Base-by-base conservation (phyloP, 2,329 filamentous ascomycete genomes). In the Botrytis tulipae region DNA sequence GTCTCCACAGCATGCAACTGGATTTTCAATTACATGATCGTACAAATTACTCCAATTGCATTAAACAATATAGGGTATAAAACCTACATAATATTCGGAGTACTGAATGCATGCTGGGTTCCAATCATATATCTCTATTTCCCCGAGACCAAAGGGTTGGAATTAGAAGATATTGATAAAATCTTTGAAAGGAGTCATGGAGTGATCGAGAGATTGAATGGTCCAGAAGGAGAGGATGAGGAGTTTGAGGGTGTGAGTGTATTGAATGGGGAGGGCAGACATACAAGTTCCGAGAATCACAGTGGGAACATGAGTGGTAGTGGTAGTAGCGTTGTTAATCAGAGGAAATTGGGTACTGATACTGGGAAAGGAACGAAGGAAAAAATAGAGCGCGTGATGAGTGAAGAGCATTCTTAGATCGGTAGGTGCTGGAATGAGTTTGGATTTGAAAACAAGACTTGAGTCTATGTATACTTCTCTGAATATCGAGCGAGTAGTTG, bases 121-220 rank as follows among this genome's bases (percentile, higher is more conserved):
- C 82, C 82, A 0, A 89, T 90, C 63, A 86, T 91, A 61, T 91
- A 86, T 83, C 89, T 89, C 79, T 86, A 89, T 77, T 90, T 90
- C 4, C 89, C 89, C 0, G 89, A 92, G 80, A 91, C 90, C 0
- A 91, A 90, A 79, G 84, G 88, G 0, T 80, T 91, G 2, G 88
- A 88, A 0, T 84, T 92, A 0, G 90, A 92, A 77, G 90, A 91
- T 78, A 89, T 92, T 84, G 88, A 79, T 63, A 9, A 46, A 3
- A 8, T 73, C 8, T 70, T 73, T 63, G 42, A 20, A 46, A 57
- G 32, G 14, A n/a, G 7, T 0, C 16, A 32, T 16, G 35, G 25
- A 14, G 25, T 14, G 18, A 9, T n/a, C 9, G 22, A 12, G 8
- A 6, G 20, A 29, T 6, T 12, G 10, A 14, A 8, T 1, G 22